These are phyloP conservation scores for Kalmusia sp. DNA, from an alignment of 2,329 filamentous ascomycete species.

Conservation along the genomic window DNA sequence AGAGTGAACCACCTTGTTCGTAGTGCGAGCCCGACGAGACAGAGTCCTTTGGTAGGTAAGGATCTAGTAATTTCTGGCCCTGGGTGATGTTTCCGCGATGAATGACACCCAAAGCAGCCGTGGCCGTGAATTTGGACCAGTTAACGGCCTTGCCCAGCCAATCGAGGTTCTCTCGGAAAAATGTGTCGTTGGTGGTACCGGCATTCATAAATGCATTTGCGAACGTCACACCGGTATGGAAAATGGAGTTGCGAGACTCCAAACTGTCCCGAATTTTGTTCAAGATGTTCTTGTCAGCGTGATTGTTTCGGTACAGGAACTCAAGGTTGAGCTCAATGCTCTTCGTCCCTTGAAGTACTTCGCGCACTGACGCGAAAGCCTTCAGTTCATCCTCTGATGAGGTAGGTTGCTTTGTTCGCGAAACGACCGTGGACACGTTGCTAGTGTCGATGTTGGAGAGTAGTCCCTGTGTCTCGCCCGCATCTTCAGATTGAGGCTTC, in stretches of 20 bases:
- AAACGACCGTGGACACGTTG: slow-evolving; percentile 58
- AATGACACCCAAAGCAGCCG: slow-evolving; percentile 93
- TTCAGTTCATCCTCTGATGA: slow-evolving; percentile 59
- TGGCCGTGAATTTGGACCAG: slow-evolving; percentile 99
- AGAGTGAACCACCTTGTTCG: slow-evolving; percentile 94
- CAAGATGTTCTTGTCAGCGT: slow-evolving; percentile 86
- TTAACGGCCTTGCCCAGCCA: slow-evolving; percentile 99
- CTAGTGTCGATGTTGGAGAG: slow-evolving; percentile 62
- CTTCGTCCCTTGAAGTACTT: slow-evolving; percentile 84
- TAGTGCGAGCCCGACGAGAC: slow-evolving; percentile 83
- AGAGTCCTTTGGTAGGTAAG: slow-evolving; percentile 84
- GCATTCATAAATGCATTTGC: slow-evolving; percentile 99
- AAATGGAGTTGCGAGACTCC: slow-evolving; percentile 96
- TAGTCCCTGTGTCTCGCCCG: slow-evolving; percentile 65
- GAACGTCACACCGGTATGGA: slow-evolving; percentile 96
- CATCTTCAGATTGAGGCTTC: slow-evolving; percentile 50
- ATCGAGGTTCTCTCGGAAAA: slow-evolving; percentile 97
- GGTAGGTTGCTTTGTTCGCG: slow-evolving; percentile 51
- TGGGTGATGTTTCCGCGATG: slow-evolving; percentile 95
- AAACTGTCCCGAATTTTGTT: slow-evolving; percentile 97
- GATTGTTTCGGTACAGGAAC: slow-evolving; percentile 95
- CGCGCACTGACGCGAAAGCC: slow-evolving; percentile 63
- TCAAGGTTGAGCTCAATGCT: slow-evolving; percentile 95
- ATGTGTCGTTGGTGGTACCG: slow-evolving; percentile 96
- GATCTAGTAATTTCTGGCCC: slow-evolving; percentile 89